Conservation (phyloP, 371 early-diverging fungal species). For the Funneliformis caledonium region DNA sequence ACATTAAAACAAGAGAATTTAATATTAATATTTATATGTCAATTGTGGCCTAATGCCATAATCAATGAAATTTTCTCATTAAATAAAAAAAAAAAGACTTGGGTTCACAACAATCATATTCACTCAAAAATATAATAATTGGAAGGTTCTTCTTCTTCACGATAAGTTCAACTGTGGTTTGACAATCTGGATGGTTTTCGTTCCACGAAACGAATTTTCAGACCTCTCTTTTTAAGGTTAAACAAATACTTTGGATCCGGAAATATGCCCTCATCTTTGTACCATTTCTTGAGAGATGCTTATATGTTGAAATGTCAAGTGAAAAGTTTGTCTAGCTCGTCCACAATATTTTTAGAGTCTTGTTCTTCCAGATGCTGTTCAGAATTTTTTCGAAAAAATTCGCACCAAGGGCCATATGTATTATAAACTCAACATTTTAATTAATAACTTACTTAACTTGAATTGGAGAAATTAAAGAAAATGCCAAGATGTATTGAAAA, state of each 20-base stretch:
- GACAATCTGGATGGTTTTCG: conserved; percentile 27
- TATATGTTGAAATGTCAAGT: not conserved
- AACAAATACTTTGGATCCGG: conserved; percentile 14
- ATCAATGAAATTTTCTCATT: no score
- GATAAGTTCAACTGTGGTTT: conserved; percentile 31
- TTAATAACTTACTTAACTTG: no score
- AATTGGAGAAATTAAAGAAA: no score
- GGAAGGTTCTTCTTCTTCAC: conserved; percentile 26
- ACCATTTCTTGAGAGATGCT: conserved; percentile 24
- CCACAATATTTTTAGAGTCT: no score
- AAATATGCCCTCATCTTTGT: conserved; percentile 8
- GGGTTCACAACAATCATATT: conserved; percentile 26
- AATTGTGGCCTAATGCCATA: not conserved
- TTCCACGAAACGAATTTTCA: conserved; percentile 37
- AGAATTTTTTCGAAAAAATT: no score
- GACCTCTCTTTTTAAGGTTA: conserved; percentile 19
- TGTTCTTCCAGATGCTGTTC: no score
- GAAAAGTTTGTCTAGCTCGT: conserved; percentile 10
- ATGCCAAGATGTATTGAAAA: no score
- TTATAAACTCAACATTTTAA: no score
- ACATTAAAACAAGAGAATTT: no score
- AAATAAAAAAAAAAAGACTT: conserved; percentile 4
- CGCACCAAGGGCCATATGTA: no score
- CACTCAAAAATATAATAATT: conserved; percentile 9
- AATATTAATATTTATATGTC: no score